A percentile compares a stretch with the other conserved stretches of the same genome.
phyloP scores from a whole-genome alignment of 1,284 basidiomycete genomes.

The Rugosomyces carneus region DNA sequence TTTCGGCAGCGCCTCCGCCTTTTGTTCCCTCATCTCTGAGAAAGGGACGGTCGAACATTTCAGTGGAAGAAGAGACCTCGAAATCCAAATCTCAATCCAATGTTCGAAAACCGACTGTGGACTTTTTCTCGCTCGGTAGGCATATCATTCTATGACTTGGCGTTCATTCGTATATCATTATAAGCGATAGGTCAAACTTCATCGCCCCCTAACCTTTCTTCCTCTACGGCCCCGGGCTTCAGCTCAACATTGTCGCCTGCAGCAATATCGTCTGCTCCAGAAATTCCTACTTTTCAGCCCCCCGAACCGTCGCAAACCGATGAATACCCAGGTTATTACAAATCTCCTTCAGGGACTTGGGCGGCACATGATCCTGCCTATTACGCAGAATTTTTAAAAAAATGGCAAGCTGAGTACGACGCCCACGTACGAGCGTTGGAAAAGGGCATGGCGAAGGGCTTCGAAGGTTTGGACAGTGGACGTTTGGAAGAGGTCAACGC shows the following conservation, averaged over 20 bases:
- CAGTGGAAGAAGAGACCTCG: constrained; percentile 48
- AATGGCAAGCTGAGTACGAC: constrained; percentile 68
- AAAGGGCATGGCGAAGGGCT: constrained; percentile 58
- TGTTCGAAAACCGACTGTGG: constrained; percentile 32
- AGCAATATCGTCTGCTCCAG: constrained; percentile 59
- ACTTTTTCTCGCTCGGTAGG: constrained; percentile 61
- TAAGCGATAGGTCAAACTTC: constrained; percentile 6
- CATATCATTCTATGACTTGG: neutral
- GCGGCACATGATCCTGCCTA: constrained; percentile 73
- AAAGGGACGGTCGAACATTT: constrained; percentile 56
- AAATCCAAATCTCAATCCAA: constrained; percentile 17
- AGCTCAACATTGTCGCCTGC: constrained; percentile 19
- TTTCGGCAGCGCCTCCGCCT: constrained; percentile 27
- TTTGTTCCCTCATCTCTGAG: constrained; percentile 54
- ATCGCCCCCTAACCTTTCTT: constrained; percentile 14
- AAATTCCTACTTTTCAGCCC: constrained; percentile 62
- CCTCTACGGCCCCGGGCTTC: constrained; percentile 16
- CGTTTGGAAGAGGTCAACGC: constrained; percentile 62
- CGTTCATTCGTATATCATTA: too few relatives aligned
- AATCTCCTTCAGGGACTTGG: constrained; percentile 76
- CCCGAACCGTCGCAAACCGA: constrained; percentile 73
- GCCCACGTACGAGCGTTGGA: constrained; percentile 63
- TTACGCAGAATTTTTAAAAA: constrained; percentile 65
- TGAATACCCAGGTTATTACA: constrained; percentile 86
- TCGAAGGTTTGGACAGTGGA: constrained; percentile 52